Base-by-base conservation (phyloP, 495 filamentous ascomycete genomes). In the Acidiella bohemica region DNA sequence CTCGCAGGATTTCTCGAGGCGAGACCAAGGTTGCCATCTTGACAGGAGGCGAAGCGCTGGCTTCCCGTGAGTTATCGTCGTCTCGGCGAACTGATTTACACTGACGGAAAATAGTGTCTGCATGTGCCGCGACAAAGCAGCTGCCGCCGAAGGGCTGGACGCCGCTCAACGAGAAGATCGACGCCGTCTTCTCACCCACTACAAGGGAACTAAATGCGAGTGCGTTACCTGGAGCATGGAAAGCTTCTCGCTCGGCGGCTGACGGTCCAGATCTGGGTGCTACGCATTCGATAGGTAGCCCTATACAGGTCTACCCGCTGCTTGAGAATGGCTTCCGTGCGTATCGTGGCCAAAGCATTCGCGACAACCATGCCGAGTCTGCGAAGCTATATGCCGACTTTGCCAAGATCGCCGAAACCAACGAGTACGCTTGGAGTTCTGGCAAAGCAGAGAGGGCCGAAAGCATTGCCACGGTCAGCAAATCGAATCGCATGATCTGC, bases 1-100 rank as follows among this genome's bases (percentile, higher is more conserved):
- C 70, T n/a, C 47, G 66, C 16, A 54, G 66, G 30, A 59, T 74
- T 20, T 54, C 65, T 2, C 46, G 47, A 25, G 64, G 64, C 14
- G 57, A 72, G 40, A 61, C 48, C 31, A 66, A 58, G 36, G 66
- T 71, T 11, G 66, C 67, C 2, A 44, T 74, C 14, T 41, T 76
- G n/a, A 68, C 66, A 4, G 72, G 71, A 8, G 72, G 67, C 5
- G 72, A 76, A 47, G 68, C 72, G 37, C 48, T 74, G 41, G 71
- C 70, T 22, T 70, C 67, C 5, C 54, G 71, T 71, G 54, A 32
- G 59, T 52, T 42, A n/a, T n/a, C n/a, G n/a, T n/a, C n/a, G n/a
- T n/a, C n/a, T n/a, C n/a, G n/a, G n/a, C n/a, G n/a, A n/a, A n/a
- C n/a, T n/a, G n/a, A n/a, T n/a, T n/a, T n/a, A n/a, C n/a, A n/a